Evolutionary conservation across 208 protist species (phyloP), one percentile per base, ranked within the genome.

Genomic region (Acanthamoeba castellanii): DNA sequence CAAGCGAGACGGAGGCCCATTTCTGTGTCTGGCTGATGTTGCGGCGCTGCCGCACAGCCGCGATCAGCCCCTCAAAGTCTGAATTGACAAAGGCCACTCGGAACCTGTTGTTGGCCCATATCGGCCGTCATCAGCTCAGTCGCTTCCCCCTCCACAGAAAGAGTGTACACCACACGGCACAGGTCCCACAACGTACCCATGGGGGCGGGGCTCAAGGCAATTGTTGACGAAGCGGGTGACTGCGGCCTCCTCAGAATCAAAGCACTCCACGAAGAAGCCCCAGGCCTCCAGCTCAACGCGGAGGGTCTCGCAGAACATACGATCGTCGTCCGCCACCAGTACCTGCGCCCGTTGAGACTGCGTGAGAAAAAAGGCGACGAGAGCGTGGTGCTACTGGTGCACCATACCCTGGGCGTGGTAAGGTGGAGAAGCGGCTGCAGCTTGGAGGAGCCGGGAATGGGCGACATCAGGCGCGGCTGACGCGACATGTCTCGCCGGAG

Each of bases 211-310:
- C 30, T 88, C 81, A 30, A 64, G 22, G 50, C 81, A 88, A 22
- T 64, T 88, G 27, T 64, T 55, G 30, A 88, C 20, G 50, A 88
- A 88, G 22, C 81, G 45, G 50, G 25, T 55, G 27, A 88, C 14
- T 1, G 81, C 81, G 27, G 81, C 81, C 11, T 88, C 81, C 50
- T 88, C 81, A 9, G 81, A 32, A 14, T 88, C n/a, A 30, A 88
- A 88, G 50, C 81, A 88, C 22, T 88, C 81, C 25, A 88, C 81
- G 30, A 32, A 14, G 52, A 88, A 88, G 81, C 81, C 81, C 81
- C 81, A 88, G 27, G 81, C 45, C 52, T 88, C 81, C n/a, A 88
- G 81, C 81, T 88, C 81, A 47, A 88, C 81, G 27, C 81, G 81
- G 11, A 88, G 52, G 25, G 81, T 88, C 22, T 88, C 81, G 81